Base-by-base conservation (phyloP, 2,329 filamentous ascomycete genomes). In the Scleromitrula shiraiana region DNA sequence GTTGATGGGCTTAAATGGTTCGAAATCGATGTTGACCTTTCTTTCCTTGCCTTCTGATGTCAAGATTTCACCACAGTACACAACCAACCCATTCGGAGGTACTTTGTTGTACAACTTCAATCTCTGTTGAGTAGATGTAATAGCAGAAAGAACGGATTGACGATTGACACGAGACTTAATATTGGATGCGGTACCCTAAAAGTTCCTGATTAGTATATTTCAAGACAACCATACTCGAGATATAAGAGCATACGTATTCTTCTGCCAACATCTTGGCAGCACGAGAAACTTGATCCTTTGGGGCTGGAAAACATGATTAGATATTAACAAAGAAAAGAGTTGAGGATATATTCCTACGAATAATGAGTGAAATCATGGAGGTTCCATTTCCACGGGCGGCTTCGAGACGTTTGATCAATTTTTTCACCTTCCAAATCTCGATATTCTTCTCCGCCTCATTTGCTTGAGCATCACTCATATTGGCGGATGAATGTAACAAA, bases 61-160 rank as follows among this genome's bases (percentile, higher is more conserved):
- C 75, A 98, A 84, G 68, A 98, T 97, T 96, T 98, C 93, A 83
- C 93, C 93, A 70, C 93, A 98, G 79, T 98, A 98, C 59, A 98
- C 86, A 57, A 98, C 93, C 58, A 98, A 76, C 52, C 93, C 93
- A 71, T 98, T 98, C 41, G 93, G 88, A 26, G 94, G 93, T 49
- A 98, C 93, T 72, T 97, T 97, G 73, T 90, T 95, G 76, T 98
- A 98, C 41, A 98, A 79, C 80, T 98, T 98, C 58, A 98, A 82
- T 68, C 93, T 87, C 75, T 98, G 93, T 73, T 98, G 94, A 62
- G 93, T 98, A 53, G 93, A 98, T 45, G 93, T 98, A 64, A 98
- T 98, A 68, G 93, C 93, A 30, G 91, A 97, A 60, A 98, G 76
- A 60, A 98, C 93, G 44, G 93, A 98, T 66, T 97, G 87, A 70